phyloP scores from a whole-genome alignment of 306 rosid species.

The Erythrophleum fordii region DNA sequence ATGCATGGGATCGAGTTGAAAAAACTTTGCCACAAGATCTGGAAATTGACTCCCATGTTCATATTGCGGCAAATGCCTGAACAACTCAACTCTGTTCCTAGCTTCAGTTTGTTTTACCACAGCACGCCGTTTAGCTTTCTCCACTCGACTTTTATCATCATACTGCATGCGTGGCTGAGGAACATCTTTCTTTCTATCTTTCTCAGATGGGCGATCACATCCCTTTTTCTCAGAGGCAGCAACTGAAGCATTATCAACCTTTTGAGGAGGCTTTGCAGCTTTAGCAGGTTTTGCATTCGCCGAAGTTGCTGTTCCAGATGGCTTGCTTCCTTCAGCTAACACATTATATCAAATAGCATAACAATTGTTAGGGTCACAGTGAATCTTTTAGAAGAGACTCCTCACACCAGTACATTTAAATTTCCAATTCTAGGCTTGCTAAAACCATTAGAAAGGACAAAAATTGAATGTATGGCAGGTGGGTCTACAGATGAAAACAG shows the following conservation, averaged over 20 bases:
- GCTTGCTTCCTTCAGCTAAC: slow-evolving; percentile 55
- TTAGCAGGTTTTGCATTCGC: slow-evolving; percentile 51
- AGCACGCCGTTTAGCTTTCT: slow-evolving; percentile 68
- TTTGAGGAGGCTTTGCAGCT: slow-evolving; percentile 48
- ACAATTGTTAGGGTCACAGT: slow-evolving; percentile 33
- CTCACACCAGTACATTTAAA: not conserved
- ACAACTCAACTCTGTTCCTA: slow-evolving; percentile 65
- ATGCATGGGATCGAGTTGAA: slow-evolving; percentile 59
- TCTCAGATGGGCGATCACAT: slow-evolving; percentile 54
- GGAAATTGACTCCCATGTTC: slow-evolving; percentile 73
- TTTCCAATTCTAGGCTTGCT: slow-evolving; percentile 12
- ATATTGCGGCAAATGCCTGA: slow-evolving; percentile 70
- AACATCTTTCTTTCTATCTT: slow-evolving; percentile 69
- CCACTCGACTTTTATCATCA: slow-evolving; percentile 63
- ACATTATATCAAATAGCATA: slow-evolving; percentile 24
- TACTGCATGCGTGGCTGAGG: slow-evolving; percentile 75
- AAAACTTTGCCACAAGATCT: slow-evolving; percentile 61
- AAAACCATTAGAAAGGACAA: slow-evolving; percentile 17
- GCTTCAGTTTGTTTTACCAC: slow-evolving; percentile 68
- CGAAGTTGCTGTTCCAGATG: slow-evolving; percentile 43
- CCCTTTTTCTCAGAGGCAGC: slow-evolving; percentile 60
- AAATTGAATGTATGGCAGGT: slow-evolving; percentile 4
- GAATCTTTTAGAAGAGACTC: slow-evolving; percentile 10
- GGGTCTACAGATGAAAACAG: not conserved
- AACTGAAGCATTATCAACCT: slow-evolving; percentile 52